These are phyloP conservation scores for Cryphonectria naterciae DNA, from an alignment of 2,329 filamentous ascomycete species.

Conservation along the genomic window DNA sequence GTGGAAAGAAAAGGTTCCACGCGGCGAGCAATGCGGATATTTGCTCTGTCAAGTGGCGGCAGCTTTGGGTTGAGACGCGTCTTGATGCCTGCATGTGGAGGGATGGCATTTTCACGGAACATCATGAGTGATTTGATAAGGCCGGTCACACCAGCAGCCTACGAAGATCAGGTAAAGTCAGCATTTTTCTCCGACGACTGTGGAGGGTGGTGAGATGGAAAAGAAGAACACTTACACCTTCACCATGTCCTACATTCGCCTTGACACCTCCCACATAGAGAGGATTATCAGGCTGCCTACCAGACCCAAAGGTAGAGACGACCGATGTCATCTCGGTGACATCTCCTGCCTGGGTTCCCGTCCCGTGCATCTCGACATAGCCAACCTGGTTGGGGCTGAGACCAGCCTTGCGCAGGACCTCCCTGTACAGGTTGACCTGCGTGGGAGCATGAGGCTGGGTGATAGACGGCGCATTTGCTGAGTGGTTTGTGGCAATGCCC, in stretches of 20 bases:
- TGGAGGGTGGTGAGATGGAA: not conserved
- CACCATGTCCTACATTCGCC: conserved; percentile 14
- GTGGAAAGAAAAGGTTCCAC: not conserved
- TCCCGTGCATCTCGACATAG: conserved; percentile 15
- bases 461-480: not conserved
- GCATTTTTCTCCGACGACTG: not conserved
- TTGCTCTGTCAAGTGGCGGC: not conserved
- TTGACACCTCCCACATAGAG: conserved; percentile 12
- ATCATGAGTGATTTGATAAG: conserved; percentile 15
- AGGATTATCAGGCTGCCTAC: not conserved
- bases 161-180: not conserved
- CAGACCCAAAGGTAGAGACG: not conserved
- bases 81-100: conserved; percentile 15
- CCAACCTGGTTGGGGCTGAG: not conserved
- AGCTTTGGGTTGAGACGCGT: conserved; percentile 10
- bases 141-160: conserved; percentile 6
- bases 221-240: conserved; percentile 9
- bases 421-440: not conserved
- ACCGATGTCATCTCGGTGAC: conserved; percentile 3
- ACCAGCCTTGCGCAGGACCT: not conserved
- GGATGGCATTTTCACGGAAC: conserved; percentile 16
- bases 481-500: conserved; percentile 43
- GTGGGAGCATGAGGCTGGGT: not conserved
- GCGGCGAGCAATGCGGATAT: not conserved
- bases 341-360: conserved; percentile 7